These are phyloP conservation scores for Punica granatum DNA, from an alignment of 345 rosid genomes.

Conservation along the genomic window DNA sequence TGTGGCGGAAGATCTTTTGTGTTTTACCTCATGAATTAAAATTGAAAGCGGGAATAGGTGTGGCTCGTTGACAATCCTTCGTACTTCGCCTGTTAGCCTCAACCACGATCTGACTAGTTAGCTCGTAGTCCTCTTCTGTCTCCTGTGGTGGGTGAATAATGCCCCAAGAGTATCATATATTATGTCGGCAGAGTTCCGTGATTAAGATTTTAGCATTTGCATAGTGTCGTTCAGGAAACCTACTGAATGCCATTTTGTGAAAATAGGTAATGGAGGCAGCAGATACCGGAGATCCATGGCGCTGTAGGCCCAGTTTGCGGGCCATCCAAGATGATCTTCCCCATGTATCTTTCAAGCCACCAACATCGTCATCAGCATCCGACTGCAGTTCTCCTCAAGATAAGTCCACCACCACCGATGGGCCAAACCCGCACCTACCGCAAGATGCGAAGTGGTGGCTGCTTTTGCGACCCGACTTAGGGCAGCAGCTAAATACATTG, in stretches of 20 bases:
- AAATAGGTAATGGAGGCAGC: conserved; percentile 3
- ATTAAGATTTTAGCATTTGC: background rate
- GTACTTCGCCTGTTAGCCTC: no score
- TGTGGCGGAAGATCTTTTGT: background rate
- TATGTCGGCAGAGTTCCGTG: background rate
- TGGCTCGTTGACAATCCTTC: background rate
- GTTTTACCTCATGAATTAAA: background rate
- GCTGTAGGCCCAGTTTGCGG: background rate
- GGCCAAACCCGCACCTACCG: background rate
- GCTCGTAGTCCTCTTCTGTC: background rate
- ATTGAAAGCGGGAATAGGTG: background rate
- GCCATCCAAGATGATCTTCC: background rate
- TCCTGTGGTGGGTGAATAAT: background rate
- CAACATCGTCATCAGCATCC: background rate
- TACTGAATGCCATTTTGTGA: background rate
- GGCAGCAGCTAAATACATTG: background rate
- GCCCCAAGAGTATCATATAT: background rate
- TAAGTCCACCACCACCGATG: background rate
- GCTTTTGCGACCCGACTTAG: conserved; percentile 8
- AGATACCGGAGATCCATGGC: background rate
- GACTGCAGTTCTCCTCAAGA: conserved; percentile 1
- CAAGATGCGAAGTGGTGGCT: conserved; percentile 9
- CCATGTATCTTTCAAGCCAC: background rate
- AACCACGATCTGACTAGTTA: no score
- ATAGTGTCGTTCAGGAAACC: background rate